A percentile compares a stretch with the other conserved stretches of the same genome.
Evolutionary conservation across 1,284 basidiomycete genomes (phyloP).

Genomic region (Ganoderma lingzhi): DNA sequence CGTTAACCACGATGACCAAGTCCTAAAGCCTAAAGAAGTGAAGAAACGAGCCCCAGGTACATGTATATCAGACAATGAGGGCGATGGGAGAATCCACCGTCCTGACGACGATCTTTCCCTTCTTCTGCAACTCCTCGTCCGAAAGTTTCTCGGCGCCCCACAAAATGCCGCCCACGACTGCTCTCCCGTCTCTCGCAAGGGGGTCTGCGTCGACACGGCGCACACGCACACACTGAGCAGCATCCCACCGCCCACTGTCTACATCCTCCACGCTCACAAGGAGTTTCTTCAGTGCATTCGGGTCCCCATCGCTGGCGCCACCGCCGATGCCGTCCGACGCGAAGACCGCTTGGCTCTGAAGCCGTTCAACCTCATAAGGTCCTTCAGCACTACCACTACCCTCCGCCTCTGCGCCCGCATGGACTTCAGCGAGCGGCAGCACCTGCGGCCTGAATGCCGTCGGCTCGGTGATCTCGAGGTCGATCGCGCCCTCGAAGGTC

Average conservation of each 20-base stretch:
- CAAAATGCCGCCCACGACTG: neutral
- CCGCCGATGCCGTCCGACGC: neutral
- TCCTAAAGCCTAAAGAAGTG: neutral
- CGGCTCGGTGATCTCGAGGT: neutral
- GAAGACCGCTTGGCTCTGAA: neutral
- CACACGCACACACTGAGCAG: neutral
- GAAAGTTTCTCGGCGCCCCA: neutral
- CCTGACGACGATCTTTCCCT: neutral
- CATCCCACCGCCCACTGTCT: neutral
- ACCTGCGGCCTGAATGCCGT: neutral
- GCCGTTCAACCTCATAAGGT: neutral
- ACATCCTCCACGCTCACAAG: neutral
- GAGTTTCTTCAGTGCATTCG: neutral
- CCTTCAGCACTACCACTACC: neutral
- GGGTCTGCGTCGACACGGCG: neutral
- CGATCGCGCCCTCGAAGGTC: slow-evolving; percentile 3
- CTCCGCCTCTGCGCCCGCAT: neutral
- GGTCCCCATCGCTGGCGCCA: neutral
- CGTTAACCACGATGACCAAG: neutral
- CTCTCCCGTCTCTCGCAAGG: neutral
- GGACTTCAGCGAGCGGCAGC: neutral
- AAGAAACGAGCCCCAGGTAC: neutral
- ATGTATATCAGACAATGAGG: neutral
- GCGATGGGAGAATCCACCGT: neutral
- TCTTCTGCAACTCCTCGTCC: neutral